phyloP scores from a whole-genome alignment of 1,284 basidiomycete genomes.

The Cutaneotrichosporon cyanovorans region DNA sequence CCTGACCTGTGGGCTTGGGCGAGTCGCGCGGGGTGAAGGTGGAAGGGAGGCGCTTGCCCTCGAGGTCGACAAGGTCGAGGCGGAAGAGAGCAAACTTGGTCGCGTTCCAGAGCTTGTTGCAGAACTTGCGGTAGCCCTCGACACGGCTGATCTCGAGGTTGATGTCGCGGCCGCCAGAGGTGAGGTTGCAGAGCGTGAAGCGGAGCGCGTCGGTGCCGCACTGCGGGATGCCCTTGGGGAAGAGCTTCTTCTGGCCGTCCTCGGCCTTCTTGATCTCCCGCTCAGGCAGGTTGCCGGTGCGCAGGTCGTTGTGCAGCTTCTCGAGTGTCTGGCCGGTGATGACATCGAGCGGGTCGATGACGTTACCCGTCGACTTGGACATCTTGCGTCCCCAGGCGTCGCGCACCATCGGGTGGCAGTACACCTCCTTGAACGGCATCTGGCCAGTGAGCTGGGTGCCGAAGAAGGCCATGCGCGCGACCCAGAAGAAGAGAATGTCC shows the following conservation, averaged over 20 bases:
- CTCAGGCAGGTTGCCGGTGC: conserved; percentile 88
- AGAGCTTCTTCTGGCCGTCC: conserved; percentile 96
- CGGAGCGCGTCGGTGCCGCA: conserved; percentile 95
- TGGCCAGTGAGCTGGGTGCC: conserved; percentile 81
- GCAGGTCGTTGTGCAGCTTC: conserved; percentile 76
- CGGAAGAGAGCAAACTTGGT: conserved; percentile 98
- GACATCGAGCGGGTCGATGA: conserved; percentile 94
- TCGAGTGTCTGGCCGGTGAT: conserved; percentile 81
- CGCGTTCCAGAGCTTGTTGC: conserved; percentile 99
- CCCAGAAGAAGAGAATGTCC: conserved; percentile 99
- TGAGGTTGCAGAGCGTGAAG: conserved; percentile 93
- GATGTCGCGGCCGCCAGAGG: conserved; percentile 79
- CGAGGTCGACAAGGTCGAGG: conserved; percentile 55
- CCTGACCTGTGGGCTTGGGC: conserved; percentile 73
- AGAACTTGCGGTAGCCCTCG: conserved; percentile 99
- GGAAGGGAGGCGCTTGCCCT: conserved; percentile 46
- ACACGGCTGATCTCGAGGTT: conserved; percentile 93
- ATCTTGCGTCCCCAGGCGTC: conserved; percentile 98
- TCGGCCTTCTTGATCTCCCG: conserved; percentile 88
- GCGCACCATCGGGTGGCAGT: conserved; percentile 97
- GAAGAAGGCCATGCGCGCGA: conserved; percentile 95
- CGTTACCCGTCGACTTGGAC: conserved; percentile 97
- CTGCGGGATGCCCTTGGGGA: conserved; percentile 97
- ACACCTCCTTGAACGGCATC: conserved; percentile 96
- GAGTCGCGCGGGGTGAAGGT: conserved; percentile 66